Evolutionary conservation across 1,284 basidiomycete species (phyloP).

Genomic region (Hymenochaete sp.): DNA sequence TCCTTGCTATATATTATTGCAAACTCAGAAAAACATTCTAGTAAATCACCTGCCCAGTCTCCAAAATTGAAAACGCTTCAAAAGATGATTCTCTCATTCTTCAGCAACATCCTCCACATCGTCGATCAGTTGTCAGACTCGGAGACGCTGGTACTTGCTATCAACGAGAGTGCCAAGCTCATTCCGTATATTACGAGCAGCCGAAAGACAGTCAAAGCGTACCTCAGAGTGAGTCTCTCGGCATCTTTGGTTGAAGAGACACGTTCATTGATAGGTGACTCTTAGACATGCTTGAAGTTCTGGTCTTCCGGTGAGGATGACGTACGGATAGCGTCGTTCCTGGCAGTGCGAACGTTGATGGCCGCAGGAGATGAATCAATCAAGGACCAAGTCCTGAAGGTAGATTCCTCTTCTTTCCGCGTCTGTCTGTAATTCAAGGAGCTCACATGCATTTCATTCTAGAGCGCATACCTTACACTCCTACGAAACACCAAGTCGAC

Average conservation of each 20-base stretch:
- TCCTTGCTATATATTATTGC: not conserved
- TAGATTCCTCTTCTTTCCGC: constrained; percentile 26
- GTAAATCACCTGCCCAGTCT: constrained; percentile 71
- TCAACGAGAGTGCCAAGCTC: constrained; percentile 79
- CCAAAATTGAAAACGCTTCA: constrained; percentile 74
- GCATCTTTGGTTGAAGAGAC: not conserved
- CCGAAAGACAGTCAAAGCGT: constrained; percentile 75
- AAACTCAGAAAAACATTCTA: constrained; percentile 25
- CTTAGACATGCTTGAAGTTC: constrained; percentile 68
- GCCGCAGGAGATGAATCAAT: constrained; percentile 75
- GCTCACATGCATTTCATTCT: constrained; percentile 5
- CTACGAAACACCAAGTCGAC: constrained; percentile 80
- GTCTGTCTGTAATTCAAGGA: constrained; percentile 5
- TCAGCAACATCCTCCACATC: constrained; percentile 76
- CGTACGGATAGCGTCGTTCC: constrained; percentile 81
- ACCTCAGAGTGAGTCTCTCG: constrained; percentile 60
- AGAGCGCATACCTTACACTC: constrained; percentile 82
- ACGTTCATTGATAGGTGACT: not conserved
- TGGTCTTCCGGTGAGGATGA: constrained; percentile 81
- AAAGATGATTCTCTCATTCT: constrained; percentile 84
- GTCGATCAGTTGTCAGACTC: constrained; percentile 69
- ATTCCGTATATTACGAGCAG: constrained; percentile 80
- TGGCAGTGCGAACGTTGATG: constrained; percentile 79
- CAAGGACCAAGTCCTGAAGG: constrained; percentile 83
- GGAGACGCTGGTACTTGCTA: constrained; percentile 61